phyloP scores from a whole-genome alignment of 2,329 filamentous ascomycete species.

The Microsporum audouinii region DNA sequence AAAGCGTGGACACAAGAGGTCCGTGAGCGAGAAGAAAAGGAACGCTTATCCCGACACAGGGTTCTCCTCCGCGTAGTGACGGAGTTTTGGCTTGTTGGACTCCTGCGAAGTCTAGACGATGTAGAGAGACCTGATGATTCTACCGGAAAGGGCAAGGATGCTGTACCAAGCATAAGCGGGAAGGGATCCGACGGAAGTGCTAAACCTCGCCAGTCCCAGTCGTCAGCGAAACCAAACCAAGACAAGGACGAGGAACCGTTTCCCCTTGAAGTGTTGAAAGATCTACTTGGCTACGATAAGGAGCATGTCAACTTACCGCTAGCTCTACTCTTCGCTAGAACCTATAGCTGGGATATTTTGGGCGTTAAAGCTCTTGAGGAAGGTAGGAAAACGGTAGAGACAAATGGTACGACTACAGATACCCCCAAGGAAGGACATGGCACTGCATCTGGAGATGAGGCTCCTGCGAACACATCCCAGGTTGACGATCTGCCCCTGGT shows the following conservation, averaged over 20 bases:
- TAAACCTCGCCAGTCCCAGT: conserved; percentile 53
- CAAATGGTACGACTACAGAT: conserved; percentile 57
- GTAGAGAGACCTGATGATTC: conserved; percentile 53
- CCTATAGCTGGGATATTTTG: conserved; percentile 89
- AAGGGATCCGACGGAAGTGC: conserved; percentile 44
- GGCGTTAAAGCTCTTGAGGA: conserved; percentile 65
- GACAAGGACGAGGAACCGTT: conserved; percentile 74
- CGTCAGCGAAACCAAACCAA: conserved; percentile 45
- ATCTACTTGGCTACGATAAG: conserved; percentile 82
- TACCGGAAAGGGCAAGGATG: conserved; percentile 43
- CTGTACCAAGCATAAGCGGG: conserved; percentile 24
- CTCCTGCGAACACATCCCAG: conserved; percentile 33
- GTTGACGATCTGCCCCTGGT: conserved; percentile 62
- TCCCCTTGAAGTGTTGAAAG: conserved; percentile 93
- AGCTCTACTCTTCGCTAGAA: conserved; percentile 89
- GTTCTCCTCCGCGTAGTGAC: conserved; percentile 81
- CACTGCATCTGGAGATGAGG: conserved; percentile 41
- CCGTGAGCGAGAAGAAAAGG: conserved; percentile 91
- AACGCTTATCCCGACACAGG: conserved; percentile 74
- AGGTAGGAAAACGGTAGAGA: conserved; percentile 71
- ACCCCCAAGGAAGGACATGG: conserved; percentile 40
- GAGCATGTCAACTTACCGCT: conserved; percentile 86
- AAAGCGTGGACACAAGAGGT: conserved; percentile 70
- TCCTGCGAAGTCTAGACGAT: conserved; percentile 68
- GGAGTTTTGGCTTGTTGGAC: conserved; percentile 88